Percentiles rank a stretch among this genome's conserved stretches.
phyloP scores from a whole-genome alignment of 73 alveolate species.

The Paramecium primaurelia region DNA sequence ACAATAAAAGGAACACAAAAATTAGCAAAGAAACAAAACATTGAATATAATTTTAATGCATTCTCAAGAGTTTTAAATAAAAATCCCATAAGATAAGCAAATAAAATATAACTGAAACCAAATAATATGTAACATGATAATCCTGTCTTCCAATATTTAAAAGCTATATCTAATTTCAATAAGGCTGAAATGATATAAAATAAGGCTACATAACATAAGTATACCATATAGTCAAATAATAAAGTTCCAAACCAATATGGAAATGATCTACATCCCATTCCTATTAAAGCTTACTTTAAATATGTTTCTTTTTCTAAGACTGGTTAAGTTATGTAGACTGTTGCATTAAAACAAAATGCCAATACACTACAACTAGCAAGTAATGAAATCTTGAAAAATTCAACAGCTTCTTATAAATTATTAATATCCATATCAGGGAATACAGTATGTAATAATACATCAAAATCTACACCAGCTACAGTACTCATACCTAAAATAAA shows the following conservation, averaged over 20 bases:
- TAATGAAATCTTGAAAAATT: not conserved
- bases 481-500: conserved; percentile 12
- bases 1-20: conserved; percentile 18
- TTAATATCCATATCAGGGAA: not conserved
- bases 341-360: conserved; percentile 42
- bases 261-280: conserved; percentile 58
- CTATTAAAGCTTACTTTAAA: conserved; percentile 36
- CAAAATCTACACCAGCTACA: not conserved
- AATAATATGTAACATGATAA: not conserved
- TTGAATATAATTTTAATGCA: conserved; percentile 51
- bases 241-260: conserved; percentile 64
- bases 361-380: not conserved
- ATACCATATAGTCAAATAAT: conserved; percentile 31
- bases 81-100: conserved; percentile 53
- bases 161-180: not conserved
- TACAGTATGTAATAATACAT: not conserved
- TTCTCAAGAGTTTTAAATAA: conserved; percentile 8
- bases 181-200: conserved; percentile 11
- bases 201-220: not conserved
- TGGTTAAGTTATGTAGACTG: conserved; percentile 45
- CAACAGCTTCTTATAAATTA: not conserved
- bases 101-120: conserved; percentile 45
- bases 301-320: conserved; percentile 47
- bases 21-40: conserved; percentile 38
- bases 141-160: not conserved